Base-by-base conservation (phyloP, 352 stramenopile genomes). In the Sclerospora graminicola region DNA sequence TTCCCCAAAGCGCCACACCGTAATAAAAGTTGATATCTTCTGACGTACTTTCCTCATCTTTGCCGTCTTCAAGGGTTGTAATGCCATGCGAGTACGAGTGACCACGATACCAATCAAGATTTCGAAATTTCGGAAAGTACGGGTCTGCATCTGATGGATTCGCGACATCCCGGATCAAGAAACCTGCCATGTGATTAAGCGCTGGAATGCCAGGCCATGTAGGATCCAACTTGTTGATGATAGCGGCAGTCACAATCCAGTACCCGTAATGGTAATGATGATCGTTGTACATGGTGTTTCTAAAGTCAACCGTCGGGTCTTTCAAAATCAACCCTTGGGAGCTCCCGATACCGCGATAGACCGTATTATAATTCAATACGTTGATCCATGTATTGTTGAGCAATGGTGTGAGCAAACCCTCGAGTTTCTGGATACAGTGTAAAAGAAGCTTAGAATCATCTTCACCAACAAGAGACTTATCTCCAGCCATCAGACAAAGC, bases 21-120 rank as follows among this genome's bases (percentile, higher is more conserved):
- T 70, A 76, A 47, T 57, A 61, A 20, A 73, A 73, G 31, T 76
- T 73, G 19, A 72, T 59, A 31, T 76, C 65, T 37, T 76, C 65
- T 13, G 65, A 76, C 37, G 65, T 63, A 45, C 65, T 76, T 38
- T 76, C 65, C 34, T 73, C 49, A 14, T 76, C 61, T 30, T 73
- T 76, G 9, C 65, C 65, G 29, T 76, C 65, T 15, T 29, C 51
- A 11, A 72, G 50, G 6, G 65, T 35, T 26, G 65, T 68, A n/a
- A n/a, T n/a, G n/a, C n/a, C n/a, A n/a, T n/a, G n/a, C n/a, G n/a
- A n/a, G n/a, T n/a, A n/a, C n/a, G 38, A 70, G 37, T 76, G 65
- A n/a, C 65, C 65, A 21, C 59, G 58, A 36, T 55, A 76, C 65
- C 60, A 70, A 29, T 69, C 55, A n/a, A 74, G 60, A 31, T 54